These are phyloP conservation scores for Ogataea methanolica DNA, from an alignment of 805 yeast species.

Conservation along the genomic window DNA sequence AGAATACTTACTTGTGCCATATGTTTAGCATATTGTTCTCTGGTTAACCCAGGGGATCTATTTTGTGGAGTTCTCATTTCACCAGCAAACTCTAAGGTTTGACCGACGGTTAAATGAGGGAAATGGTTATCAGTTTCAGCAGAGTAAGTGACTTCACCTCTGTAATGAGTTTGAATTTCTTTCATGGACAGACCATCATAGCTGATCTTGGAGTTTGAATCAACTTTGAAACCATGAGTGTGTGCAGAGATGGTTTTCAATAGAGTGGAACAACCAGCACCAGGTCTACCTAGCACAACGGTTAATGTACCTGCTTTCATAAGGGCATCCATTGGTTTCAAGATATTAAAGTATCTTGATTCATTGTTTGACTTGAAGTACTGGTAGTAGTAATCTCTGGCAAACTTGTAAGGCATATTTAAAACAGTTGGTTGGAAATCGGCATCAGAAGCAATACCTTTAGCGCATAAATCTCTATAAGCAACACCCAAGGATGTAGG, in stretches of 20 bases:
- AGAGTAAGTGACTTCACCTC: slow-evolving; percentile 69
- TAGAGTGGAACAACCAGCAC: slow-evolving; percentile 71
- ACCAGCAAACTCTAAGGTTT: slow-evolving; percentile 64
- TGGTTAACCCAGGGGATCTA: slow-evolving; percentile 53
- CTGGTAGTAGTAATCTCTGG: slow-evolving; percentile 24
- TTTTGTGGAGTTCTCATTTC: slow-evolving; percentile 56
- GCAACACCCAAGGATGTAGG: slow-evolving; percentile 58
- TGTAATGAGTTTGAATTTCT: slow-evolving; percentile 46
- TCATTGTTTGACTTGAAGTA: slow-evolving; percentile 25
- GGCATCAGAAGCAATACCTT: slow-evolving; percentile 62
- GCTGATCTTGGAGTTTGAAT: slow-evolving; percentile 39
- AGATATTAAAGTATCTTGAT: slow-evolving; percentile 42
- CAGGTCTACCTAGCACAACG: slow-evolving; percentile 76
- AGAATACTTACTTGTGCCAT: slow-evolving; percentile 38
- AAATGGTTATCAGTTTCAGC: slow-evolving; percentile 68
- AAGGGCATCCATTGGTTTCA: slow-evolving; percentile 63
- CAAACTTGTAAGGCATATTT: slow-evolving; percentile 36
- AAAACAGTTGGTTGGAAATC: slow-evolving; percentile 60
- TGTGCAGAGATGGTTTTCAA: slow-evolving; percentile 55
- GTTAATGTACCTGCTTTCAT: slow-evolving; percentile 61
- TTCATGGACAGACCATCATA: slow-evolving; percentile 52
- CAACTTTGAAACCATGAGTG: slow-evolving; percentile 55
- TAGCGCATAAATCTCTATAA: slow-evolving; percentile 54
- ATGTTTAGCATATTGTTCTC: slow-evolving; percentile 51
- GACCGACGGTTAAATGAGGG: slow-evolving; percentile 63